These are phyloP conservation scores for Viola pubescens DNA, from an alignment of 441 rosid genomes.

Conservation along the genomic window DNA sequence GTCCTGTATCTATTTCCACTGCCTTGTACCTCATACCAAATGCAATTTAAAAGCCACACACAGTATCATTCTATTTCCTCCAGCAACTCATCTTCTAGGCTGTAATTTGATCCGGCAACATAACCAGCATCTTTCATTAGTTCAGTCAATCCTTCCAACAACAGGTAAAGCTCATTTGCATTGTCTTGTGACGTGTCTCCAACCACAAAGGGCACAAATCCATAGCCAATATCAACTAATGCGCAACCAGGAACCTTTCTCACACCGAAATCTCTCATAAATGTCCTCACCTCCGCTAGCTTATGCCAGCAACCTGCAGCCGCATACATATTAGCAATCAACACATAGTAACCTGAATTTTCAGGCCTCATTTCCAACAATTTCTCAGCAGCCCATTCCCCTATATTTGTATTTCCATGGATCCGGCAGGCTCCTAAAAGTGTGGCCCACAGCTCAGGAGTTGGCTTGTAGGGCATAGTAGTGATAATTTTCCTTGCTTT, in stretches of 20 bases:
- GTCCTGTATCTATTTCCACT: too few relatives aligned
- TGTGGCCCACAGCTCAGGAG: conserved; percentile 59
- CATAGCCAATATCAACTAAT: conserved; percentile 52
- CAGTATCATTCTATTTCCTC: conserved; percentile 27
- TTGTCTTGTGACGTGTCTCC: conserved; percentile 45
- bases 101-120: conserved; percentile 19
- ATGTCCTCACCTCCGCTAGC: conserved; percentile 51
- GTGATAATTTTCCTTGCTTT: conserved; percentile 44
- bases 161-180: conserved; percentile 32
- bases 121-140: conserved; percentile 40
- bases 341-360: conserved; percentile 50
- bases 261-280: conserved; percentile 58
- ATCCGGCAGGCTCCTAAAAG: conserved; percentile 60
- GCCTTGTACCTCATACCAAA: too few relatives aligned
- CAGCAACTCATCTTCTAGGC: conserved; percentile 30
- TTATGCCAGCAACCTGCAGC: conserved; percentile 57
- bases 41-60: too few relatives aligned
- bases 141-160: conserved; percentile 57
- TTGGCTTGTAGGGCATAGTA: conserved; percentile 50
- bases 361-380: conserved; percentile 51
- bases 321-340: conserved; percentile 65
- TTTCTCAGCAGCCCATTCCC: conserved; percentile 73
- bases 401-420: conserved; percentile 41
- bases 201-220: conserved; percentile 43
- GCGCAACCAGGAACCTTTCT: conserved; percentile 66